Percentiles rank a stretch among this genome's conserved stretches.
These are phyloP conservation scores for Blastobotrys ciferrii DNA, from an alignment of 1,139 yeast genomes.

Conservation along the genomic window DNA sequence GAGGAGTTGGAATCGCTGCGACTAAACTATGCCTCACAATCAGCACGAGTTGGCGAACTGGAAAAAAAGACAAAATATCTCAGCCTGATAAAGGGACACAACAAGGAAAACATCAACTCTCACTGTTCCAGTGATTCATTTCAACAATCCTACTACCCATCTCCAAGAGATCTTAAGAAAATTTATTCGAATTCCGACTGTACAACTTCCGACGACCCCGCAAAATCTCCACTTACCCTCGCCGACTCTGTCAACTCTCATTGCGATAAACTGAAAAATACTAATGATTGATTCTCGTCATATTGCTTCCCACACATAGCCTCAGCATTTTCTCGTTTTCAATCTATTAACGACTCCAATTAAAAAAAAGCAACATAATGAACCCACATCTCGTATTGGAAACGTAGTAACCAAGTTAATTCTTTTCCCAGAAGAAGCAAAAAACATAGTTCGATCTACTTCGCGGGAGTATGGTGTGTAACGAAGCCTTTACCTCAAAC, in stretches of 20 bases:
- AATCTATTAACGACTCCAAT: no score
- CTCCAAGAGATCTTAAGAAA: neutral
- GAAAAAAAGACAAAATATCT: slow-evolving; percentile 1
- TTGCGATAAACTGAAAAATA: neutral
- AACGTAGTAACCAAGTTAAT: no score
- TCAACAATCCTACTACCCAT: neutral
- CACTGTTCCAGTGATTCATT: slow-evolving; percentile 2
- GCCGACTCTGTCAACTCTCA: neutral
- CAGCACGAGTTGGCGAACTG: neutral
- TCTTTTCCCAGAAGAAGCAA: no score
- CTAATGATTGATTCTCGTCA: neutral
- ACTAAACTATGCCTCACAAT: slow-evolving; percentile 3
- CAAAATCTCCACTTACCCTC: neutral
- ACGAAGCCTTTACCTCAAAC: no score
- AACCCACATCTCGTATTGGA: no score
- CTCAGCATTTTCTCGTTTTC: no score
- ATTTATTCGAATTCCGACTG: neutral
- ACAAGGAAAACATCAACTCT: slow-evolving; percentile 7
- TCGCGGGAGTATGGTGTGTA: no score
- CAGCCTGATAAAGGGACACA: slow-evolving; percentile 1
- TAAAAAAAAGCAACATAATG: no score
- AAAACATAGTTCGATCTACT: no score
- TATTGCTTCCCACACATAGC: no score
- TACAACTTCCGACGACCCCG: neutral
- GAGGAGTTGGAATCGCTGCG: slow-evolving; percentile 8